These are phyloP conservation scores for Trichoderma aggressivum DNA, from an alignment of 2,329 filamentous ascomycete species.

Conservation along the genomic window DNA sequence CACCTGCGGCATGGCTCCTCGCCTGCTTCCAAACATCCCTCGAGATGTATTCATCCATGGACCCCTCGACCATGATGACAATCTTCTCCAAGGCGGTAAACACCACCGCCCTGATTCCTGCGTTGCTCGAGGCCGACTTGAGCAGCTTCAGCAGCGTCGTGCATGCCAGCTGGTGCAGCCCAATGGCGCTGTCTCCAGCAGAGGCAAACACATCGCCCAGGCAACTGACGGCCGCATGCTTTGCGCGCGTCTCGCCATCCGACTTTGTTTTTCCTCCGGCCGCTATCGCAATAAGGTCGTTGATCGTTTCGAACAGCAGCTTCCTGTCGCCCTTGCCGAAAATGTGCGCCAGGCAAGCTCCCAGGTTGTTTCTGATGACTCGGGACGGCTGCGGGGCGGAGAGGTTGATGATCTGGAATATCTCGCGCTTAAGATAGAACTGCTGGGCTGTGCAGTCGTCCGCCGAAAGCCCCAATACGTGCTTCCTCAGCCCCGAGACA, in stretches of 20 bases:
- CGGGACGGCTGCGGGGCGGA: conserved; percentile 79
- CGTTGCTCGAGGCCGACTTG: conserved; percentile 75
- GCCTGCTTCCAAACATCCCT: conserved; percentile 92
- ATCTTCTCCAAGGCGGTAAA: conserved; percentile 76
- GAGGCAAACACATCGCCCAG: conserved; percentile 84
- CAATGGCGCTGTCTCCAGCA: conserved; percentile 91
- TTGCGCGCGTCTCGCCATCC: conserved; percentile 73
- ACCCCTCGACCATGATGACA: conserved; percentile 67
- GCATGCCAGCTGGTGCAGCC: conserved; percentile 72
- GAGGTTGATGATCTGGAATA: conserved; percentile 88
- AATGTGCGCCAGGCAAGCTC: conserved; percentile 77
- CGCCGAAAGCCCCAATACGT: conserved; percentile 69
- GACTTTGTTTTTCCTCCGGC: conserved; percentile 68
- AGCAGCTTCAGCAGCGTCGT: conserved; percentile 71
- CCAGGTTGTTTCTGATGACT: conserved; percentile 85
- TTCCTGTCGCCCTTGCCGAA: conserved; percentile 85
- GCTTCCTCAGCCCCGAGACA: conserved; percentile 74
- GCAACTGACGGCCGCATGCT: conserved; percentile 84
- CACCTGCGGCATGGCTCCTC: conserved; percentile 68
- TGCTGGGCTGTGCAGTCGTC: conserved; percentile 87
- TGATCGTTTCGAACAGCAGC: conserved; percentile 89
- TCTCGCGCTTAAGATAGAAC: conserved; percentile 86
- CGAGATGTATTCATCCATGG: conserved; percentile 79
- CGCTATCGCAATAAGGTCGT: conserved; percentile 74
- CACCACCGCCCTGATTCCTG: conserved; percentile 75